A percentile compares a stretch with the other conserved stretches of the same genome.
phyloP scores from a whole-genome alignment of 1,284 basidiomycete species.

The Ceratobasidium sp. region DNA sequence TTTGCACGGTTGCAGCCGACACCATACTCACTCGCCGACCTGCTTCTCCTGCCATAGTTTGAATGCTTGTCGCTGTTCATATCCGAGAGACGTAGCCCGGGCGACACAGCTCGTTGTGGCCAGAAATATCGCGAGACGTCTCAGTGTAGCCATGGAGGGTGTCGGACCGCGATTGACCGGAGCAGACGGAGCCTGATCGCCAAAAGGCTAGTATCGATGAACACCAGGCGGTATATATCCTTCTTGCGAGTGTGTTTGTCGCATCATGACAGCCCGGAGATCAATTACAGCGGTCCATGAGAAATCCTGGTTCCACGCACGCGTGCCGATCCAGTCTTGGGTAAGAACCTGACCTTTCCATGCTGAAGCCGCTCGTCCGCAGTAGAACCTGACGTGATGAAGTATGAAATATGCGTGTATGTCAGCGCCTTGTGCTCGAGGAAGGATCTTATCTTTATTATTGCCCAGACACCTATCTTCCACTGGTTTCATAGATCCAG shows the following conservation, averaged over 20 bases:
- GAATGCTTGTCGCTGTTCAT: constrained; percentile 22
- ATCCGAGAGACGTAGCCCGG: constrained; percentile 12
- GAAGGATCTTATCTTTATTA: constrained; percentile 11
- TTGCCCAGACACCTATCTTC: constrained; percentile 20
- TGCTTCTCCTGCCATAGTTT: constrained; percentile 16
- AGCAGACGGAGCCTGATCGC: not conserved
- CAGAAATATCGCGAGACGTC: not conserved
- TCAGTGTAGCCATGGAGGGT: constrained; percentile 10
- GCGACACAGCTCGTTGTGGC: not conserved
- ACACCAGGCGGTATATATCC: not conserved
- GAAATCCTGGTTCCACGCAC: constrained; percentile 26
- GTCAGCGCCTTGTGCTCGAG: constrained; percentile 3
- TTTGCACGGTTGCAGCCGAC: no score
- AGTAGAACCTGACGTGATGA: constrained; percentile 13
- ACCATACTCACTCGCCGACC: constrained; percentile 1
- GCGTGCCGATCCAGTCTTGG: not conserved
- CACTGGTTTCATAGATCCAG: no score
- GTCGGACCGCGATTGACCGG: not conserved
- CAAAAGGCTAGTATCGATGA: not conserved
- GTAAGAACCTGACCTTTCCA: not conserved
- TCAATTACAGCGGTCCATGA: constrained; percentile 3
- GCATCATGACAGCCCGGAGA: constrained; percentile 9
- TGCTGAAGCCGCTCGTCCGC: constrained; percentile 18
- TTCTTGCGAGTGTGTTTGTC: constrained; percentile 1
- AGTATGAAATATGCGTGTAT: not conserved